Conservation (phyloP, 768 basidiomycete genomes). For the Tephrocybe sp. region DNA sequence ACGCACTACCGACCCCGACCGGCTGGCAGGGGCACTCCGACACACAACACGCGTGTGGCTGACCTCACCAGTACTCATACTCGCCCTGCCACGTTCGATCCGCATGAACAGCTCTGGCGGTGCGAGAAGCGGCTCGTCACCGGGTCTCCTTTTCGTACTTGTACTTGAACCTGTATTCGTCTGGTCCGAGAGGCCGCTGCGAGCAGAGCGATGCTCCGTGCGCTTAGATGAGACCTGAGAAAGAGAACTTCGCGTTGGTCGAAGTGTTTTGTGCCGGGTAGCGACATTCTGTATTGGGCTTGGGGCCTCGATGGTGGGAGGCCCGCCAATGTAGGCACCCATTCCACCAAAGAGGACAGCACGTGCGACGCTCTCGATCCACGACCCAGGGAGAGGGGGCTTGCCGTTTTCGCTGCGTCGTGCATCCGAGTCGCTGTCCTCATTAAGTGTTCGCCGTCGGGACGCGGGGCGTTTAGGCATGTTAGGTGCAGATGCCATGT, state of each 20-base stretch:
- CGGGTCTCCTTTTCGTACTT: constrained; percentile 11
- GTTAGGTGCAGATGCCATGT: constrained; percentile 63
- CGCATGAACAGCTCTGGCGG: constrained; percentile 39
- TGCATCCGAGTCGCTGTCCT: constrained; percentile 25
- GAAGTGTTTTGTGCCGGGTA: constrained; percentile 21
- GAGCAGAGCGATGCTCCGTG: constrained; percentile 5
- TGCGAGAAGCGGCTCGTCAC: constrained; percentile 17
- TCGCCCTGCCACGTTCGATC: constrained; percentile 34
- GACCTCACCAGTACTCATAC: constrained; percentile 40
- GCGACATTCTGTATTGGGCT: not conserved
- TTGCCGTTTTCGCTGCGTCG: constrained; percentile 30
- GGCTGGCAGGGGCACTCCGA: constrained; percentile 68
- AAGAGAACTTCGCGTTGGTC: constrained; percentile 39
- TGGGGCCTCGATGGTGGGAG: constrained; percentile 16
- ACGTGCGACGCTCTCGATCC: constrained; percentile 70
- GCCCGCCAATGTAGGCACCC: constrained; percentile 46
- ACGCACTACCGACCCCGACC: constrained; percentile 47
- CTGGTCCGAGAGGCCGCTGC: constrained; percentile 35
- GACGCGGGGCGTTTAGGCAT: constrained; percentile 38
- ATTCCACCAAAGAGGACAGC: constrained; percentile 58
- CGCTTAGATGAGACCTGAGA: constrained; percentile 31
- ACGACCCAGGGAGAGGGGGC: constrained; percentile 66
- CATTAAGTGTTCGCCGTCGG: constrained; percentile 29
- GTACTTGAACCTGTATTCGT: constrained; percentile 25
- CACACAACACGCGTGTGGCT: constrained; percentile 61